A percentile compares a stretch with the other conserved stretches of the same genome.
Conservation (phyloP, 371 early-diverging fungal species). For the Cokeromyces recurvatus region DNA sequence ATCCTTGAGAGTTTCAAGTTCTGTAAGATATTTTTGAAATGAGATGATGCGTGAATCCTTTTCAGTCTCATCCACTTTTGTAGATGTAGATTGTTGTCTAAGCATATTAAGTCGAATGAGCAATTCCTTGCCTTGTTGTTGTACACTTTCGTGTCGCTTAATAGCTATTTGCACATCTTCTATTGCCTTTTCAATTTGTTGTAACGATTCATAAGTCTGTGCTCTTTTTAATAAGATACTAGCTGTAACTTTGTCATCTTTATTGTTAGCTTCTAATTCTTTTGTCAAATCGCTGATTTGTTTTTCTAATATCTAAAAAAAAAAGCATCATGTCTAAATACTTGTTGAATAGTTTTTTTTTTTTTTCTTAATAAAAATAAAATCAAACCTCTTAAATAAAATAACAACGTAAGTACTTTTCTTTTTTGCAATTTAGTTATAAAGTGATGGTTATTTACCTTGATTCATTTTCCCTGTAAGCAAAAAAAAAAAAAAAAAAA, state of each 20-base stretch:
- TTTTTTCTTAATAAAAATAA: too few species aligned
- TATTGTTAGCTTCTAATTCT: constrained; percentile 5
- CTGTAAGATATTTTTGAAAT: constrained; percentile 18
- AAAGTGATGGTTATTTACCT: not conserved
- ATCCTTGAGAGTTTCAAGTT: constrained; percentile 10
- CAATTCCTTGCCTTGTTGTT: constrained; percentile 29
- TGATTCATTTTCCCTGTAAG: not conserved
- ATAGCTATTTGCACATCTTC: constrained; percentile 38
- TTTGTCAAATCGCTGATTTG: constrained; percentile 3
- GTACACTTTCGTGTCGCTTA: constrained; percentile 21
- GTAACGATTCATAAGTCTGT: constrained; percentile 19
- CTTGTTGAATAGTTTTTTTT: too few species aligned
- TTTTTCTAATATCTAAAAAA: constrained; percentile 4
- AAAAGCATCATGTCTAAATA: too few species aligned
- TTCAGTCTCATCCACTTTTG: not conserved
- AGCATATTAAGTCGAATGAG: constrained; percentile 12
- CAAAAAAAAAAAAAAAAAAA: not conserved
- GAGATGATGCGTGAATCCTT: constrained; percentile 8
- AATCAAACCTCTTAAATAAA: too few species aligned
- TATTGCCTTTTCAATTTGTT: constrained; percentile 26
- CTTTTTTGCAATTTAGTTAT: too few species aligned
- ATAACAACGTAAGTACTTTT: too few species aligned
- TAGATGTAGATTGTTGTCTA: not conserved
- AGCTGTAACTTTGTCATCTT: constrained; percentile 17
- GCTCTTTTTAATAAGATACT: constrained; percentile 33